Conservation (phyloP, 106 monocot species). For the Vanilla planifolia region DNA sequence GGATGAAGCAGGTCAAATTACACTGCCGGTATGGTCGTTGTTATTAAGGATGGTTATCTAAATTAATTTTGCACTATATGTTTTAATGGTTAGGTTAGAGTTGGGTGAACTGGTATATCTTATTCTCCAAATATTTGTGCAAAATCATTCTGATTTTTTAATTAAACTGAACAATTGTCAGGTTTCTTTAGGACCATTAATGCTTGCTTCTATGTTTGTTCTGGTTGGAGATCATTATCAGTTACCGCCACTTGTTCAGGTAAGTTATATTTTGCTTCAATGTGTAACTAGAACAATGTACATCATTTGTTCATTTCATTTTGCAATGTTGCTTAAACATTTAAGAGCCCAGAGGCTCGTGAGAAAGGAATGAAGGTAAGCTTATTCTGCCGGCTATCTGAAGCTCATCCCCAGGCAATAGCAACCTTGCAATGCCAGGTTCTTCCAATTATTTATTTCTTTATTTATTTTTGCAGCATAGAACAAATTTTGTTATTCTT, state of each 20-base stretch:
- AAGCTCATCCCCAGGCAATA: conserved; percentile 97
- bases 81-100: neutral
- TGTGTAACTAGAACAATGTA: no score
- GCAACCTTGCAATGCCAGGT: conserved; percentile 92
- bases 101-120: neutral
- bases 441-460: conserved; percentile 1
- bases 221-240: conserved; percentile 99
- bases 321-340: conserved; percentile 1
- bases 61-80: neutral
- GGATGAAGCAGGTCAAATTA: conserved; percentile 98
- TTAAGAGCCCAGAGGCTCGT: conserved; percentile 80
- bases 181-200: conserved; percentile 95
- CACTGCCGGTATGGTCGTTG: conserved; percentile 63
- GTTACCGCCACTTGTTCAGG: conserved; percentile 95
- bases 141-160: no score
- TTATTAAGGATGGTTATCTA: neutral
- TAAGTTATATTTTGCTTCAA: conserved; percentile 8
- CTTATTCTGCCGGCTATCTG: conserved; percentile 89
- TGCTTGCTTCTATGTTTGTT: conserved; percentile 93
- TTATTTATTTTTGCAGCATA: neutral
- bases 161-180: conserved; percentile 20
- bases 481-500: neutral
- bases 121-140: neutral
- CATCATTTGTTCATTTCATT: conserved; percentile 5
- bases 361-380: conserved; percentile 93